These are phyloP conservation scores for Thelonectria blattea DNA, from an alignment of 2,329 filamentous ascomycete species.

Conservation along the genomic window DNA sequence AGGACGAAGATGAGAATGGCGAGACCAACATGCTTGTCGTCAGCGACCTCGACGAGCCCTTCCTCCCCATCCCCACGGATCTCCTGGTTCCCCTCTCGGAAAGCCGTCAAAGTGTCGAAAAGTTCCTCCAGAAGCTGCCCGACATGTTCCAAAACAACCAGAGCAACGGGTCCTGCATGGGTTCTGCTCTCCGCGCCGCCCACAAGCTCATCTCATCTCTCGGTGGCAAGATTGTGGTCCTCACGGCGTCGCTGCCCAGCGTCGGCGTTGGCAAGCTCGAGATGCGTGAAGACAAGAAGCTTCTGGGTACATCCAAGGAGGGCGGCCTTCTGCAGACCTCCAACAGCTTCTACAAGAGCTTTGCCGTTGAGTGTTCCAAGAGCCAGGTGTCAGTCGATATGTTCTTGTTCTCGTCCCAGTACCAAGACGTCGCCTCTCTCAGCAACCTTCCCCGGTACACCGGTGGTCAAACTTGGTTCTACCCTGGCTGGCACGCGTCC, in stretches of 20 bases:
- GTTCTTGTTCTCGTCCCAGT: constrained; percentile 95
- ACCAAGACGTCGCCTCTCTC: constrained; percentile 95
- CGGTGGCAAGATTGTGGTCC: constrained; percentile 91
- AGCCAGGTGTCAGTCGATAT: constrained; percentile 98
- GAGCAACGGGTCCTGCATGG: constrained; percentile 90
- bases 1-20: constrained; percentile 82
- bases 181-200: constrained; percentile 87
- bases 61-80: constrained; percentile 91
- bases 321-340: constrained; percentile 85
- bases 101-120: constrained; percentile 88
- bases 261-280: constrained; percentile 88
- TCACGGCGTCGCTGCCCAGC: constrained; percentile 90
- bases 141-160: constrained; percentile 97
- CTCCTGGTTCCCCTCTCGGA: constrained; percentile 88
- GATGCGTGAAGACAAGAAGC: constrained; percentile 94
- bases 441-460: constrained; percentile 96
- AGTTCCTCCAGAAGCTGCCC: constrained; percentile 87
- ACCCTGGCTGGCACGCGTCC: constrained; percentile 96
- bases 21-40: constrained; percentile 93
- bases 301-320: constrained; percentile 93
- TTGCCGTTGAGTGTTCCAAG: constrained; percentile 98
- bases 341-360: constrained; percentile 98
- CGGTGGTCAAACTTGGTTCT: constrained; percentile 97
- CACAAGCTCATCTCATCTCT: constrained; percentile 95
- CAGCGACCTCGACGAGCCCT: constrained; percentile 94